A percentile compares a stretch with the other conserved stretches of the same genome.
phyloP scores from a whole-genome alignment of 345 rosid genomes.

The Citrus maxima region DNA sequence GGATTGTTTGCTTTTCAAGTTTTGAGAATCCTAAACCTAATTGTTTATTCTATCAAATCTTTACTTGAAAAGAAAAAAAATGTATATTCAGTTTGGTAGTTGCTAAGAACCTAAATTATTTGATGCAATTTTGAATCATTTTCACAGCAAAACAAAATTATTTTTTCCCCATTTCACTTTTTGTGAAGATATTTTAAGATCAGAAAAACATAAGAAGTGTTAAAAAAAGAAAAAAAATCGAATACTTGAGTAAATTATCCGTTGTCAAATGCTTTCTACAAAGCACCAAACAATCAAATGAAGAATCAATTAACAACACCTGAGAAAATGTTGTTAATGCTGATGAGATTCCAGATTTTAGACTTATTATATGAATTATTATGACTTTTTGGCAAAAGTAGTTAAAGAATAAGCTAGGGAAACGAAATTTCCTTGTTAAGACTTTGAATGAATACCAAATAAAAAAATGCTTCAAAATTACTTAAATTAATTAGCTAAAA shows the following conservation, averaged over 20 bases:
- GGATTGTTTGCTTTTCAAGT: background rate
- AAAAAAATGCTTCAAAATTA: background rate
- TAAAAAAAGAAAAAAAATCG: background rate
- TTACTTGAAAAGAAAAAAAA: background rate
- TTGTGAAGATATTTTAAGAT: background rate
- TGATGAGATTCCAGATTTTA: background rate
- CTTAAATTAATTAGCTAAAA: background rate
- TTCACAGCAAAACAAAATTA: background rate
- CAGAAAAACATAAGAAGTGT: background rate
- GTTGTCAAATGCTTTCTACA: background rate
- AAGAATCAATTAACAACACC: background rate
- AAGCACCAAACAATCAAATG: background rate
- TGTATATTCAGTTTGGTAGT: background rate
- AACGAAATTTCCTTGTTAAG: background rate
- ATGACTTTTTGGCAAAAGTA: constrained; percentile 2
- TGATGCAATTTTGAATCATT: background rate
- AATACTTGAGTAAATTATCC: background rate
- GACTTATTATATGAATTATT: background rate
- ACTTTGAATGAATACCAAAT: background rate
- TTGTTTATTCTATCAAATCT: constrained; percentile 3
- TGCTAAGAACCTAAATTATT: background rate
- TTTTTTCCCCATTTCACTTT: background rate
- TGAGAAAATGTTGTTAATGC: background rate
- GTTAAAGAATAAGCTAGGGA: background rate
- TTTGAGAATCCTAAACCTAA: background rate